Evolutionary conservation across 2,329 filamentous ascomycete species (phyloP).

Genomic region (Alternaria sp.): DNA sequence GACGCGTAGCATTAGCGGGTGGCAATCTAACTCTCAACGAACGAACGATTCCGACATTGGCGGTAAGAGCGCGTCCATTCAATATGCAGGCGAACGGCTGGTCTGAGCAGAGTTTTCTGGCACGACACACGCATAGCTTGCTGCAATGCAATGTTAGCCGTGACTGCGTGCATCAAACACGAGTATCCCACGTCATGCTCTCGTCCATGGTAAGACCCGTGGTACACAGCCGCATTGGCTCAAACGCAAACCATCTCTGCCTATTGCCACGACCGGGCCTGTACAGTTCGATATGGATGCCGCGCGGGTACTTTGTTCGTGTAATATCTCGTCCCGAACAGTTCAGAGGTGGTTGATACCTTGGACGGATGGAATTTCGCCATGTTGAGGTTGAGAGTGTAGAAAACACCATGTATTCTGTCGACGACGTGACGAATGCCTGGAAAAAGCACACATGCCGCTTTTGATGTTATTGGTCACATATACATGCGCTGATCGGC

Average conservation of each 20-base stretch:
- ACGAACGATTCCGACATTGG: conserved; percentile 13
- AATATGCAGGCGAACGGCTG: conserved; percentile 25
- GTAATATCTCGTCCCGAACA: neutral
- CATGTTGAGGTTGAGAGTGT: neutral
- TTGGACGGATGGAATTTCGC: neutral
- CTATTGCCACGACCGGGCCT: neutral
- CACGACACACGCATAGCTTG: conserved; percentile 5
- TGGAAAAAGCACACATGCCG: neutral
- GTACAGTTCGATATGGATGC: neutral
- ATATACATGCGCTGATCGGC: neutral
- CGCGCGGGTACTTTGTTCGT: neutral
- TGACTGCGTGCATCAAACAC: conserved; percentile 17
- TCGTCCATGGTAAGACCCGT: neutral
- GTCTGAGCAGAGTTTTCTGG: conserved; percentile 22
- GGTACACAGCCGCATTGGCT: neutral
- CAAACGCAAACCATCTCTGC: neutral
- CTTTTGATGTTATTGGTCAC: neutral
- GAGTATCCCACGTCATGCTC: conserved; percentile 2
- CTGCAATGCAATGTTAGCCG: conserved; percentile 16
- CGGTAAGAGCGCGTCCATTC: conserved; percentile 17
- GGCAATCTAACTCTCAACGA: conserved; percentile 24
- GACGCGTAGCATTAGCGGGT: conserved; percentile 33
- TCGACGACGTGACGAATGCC: neutral
- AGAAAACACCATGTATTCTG: neutral
- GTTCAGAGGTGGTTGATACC: neutral